phyloP scores from a whole-genome alignment of 139 green algal genomes.

The Zygnema cylindricum region DNA sequence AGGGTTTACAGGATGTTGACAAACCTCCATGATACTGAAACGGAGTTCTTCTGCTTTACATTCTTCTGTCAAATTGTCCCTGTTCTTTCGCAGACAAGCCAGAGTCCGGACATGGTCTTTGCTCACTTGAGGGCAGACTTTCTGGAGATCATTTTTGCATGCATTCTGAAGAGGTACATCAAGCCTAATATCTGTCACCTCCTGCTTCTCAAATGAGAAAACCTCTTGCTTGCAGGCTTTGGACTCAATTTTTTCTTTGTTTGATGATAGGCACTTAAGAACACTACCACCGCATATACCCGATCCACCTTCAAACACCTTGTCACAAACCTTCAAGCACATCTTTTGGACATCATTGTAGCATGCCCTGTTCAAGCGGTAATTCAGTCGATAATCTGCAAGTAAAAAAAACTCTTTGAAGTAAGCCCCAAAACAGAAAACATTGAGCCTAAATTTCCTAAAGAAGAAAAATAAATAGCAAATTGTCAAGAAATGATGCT shows the following conservation, averaged over 20 bases:
- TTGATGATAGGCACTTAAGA: constrained; percentile 82
- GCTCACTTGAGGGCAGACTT: constrained; percentile 66
- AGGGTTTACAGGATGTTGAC: too few species aligned
- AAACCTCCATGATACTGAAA: constrained; percentile 58
- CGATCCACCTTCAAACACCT: constrained; percentile 51
- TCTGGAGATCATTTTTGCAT: constrained; percentile 75
- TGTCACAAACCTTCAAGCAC: constrained; percentile 73
- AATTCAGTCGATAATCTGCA: constrained; percentile 89
- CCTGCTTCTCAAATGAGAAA: constrained; percentile 83
- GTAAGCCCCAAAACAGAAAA: too few species aligned
- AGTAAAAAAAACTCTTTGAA: too few species aligned
- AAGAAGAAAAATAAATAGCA: too few species aligned
- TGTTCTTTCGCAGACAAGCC: constrained; percentile 78
- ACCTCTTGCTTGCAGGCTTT: constrained; percentile 82
- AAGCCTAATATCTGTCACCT: constrained; percentile 78
- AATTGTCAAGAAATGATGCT: too few species aligned
- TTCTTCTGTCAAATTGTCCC: constrained; percentile 68
- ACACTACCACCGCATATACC: constrained; percentile 80
- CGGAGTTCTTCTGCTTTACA: constrained; percentile 78
- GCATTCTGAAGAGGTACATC: constrained; percentile 76
- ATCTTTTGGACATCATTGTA: constrained; percentile 73
- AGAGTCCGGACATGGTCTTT: constrained; percentile 75
- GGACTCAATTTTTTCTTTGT: constrained; percentile 71
- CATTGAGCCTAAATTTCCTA: too few species aligned
- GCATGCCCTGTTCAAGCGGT: constrained; percentile 77